Evolutionary conservation across 208 protist species (phyloP), one percentile per base, ranked within the genome.

Genomic region (Angomonas deanei): DNA sequence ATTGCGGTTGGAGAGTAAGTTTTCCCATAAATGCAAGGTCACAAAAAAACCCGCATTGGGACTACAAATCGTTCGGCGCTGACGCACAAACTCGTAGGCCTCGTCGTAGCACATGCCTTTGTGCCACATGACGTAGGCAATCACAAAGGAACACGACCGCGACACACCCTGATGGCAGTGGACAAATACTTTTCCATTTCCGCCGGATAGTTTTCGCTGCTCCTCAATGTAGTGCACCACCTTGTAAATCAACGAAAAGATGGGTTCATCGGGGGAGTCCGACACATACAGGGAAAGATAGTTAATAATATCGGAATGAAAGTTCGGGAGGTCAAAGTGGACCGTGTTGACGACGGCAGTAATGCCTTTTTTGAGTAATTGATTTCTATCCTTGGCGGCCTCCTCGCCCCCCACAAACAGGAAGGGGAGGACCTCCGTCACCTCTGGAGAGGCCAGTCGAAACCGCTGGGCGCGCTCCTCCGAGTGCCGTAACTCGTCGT

Each of bases 141-240:
- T 94, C 5, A 96, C 75, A 54, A 96, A 85, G 1, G 89, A 87
- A 68, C 82, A 93, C 6, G 86, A 92, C 24, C 92, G 91, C 1
- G 89, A 96, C 17, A 97, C 92, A 56, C 94, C 94, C 63, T 97
- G 94, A 48, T 98, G 93, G 66, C 96, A 98, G 72, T 98, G 96
- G 32, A 98, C 82, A 46, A 97, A 94, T 21, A 92, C 79, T 24
- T 83, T 87, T 0, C 94, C 94, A 4, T 50, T 33, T 6, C n/a
- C n/a, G n/a, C 47, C 47, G 8, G 23, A 53, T 6, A 28, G 47
- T 15, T 28, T 28, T 26, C 74, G 70, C 31, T 75, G 78, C 33
- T 84, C 56, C 59, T 97, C 86, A 15, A 98, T 86, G 55, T 94
- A 97, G 6, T 74, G 71, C 61, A 92, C 88, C 19, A 97, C 86